A percentile compares a stretch with the other conserved stretches of the same genome.
Conservation (phyloP, 163 green algal species). For the Chlorella variabilis region DNA sequence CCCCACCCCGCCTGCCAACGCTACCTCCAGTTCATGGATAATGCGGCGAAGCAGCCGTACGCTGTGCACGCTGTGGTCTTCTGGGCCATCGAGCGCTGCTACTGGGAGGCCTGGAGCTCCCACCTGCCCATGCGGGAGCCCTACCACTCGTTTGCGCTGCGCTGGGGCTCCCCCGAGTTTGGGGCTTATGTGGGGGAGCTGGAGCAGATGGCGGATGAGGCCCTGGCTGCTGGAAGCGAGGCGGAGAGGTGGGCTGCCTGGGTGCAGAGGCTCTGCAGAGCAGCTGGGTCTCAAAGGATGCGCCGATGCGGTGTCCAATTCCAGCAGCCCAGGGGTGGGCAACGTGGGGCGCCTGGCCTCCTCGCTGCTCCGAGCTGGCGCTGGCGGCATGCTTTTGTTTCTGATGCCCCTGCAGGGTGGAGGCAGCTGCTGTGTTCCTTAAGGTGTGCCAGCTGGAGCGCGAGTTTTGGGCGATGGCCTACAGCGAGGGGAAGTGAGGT, state of each 20-base stretch:
- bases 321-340: too few species aligned
- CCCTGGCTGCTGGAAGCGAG: neutral
- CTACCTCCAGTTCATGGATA: slow-evolving; percentile 22
- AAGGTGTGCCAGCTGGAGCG: slow-evolving; percentile 26
- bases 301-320: too few species aligned
- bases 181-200: slow-evolving; percentile 22
- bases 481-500: neutral
- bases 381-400: too few species aligned
- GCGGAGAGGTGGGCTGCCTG: slow-evolving; percentile 15
- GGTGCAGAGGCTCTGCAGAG: too few species aligned
- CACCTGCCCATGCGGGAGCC: slow-evolving; percentile 23
- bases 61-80: slow-evolving; percentile 22
- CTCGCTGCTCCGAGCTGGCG: too few species aligned
- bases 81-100: slow-evolving; percentile 39
- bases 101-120: slow-evolving; percentile 30
- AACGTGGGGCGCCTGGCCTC: too few species aligned
- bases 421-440: slow-evolving; percentile 19
- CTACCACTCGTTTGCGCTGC: slow-evolving; percentile 24
- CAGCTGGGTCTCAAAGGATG: too few species aligned
- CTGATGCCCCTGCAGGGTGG: slow-evolving; percentile 33
- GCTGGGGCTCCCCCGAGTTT: slow-evolving; percentile 29
- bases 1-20: slow-evolving; percentile 2
- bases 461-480: slow-evolving; percentile 42
- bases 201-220: slow-evolving; percentile 3
- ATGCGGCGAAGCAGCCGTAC: neutral